Conservation (phyloP, 129 eudicot genomes). For the Saposhnikovia divaricata region DNA sequence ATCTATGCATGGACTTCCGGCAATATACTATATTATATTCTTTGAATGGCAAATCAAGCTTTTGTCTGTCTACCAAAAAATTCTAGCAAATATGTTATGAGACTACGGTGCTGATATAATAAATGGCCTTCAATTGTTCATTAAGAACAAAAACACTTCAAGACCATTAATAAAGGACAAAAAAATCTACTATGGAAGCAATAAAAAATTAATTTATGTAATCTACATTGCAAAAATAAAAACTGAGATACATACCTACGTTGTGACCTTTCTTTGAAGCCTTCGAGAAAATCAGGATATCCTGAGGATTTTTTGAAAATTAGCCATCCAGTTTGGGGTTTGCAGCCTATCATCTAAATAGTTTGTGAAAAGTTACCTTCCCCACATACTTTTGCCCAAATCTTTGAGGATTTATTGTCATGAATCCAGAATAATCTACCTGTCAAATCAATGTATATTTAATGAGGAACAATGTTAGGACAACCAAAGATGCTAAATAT, state of each 20-base stretch:
- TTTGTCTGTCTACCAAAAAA: neutral
- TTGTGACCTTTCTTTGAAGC: constrained; percentile 49
- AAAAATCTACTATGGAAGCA: neutral
- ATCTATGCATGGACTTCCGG: neutral
- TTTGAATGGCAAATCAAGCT: neutral
- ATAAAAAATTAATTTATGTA: neutral
- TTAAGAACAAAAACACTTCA: neutral
- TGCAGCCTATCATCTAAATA: neutral
- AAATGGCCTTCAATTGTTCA: neutral
- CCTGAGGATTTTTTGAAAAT: constrained; percentile 36
- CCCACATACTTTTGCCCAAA: constrained; percentile 99
- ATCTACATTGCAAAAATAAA: neutral
- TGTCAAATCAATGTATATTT: constrained; percentile 21
- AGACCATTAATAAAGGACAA: neutral
- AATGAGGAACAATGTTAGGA: neutral
- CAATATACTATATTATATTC: neutral
- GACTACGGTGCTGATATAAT: neutral
- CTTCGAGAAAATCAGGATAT: constrained; percentile 88
- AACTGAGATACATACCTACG: constrained; percentile 37
- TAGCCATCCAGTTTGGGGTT: constrained; percentile 13
- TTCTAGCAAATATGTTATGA: neutral
- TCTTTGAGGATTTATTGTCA: constrained; percentile 95
- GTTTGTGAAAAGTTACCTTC: constrained; percentile 48
- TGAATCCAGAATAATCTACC: constrained; percentile 97
- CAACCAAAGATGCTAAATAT: neutral